phyloP scores from a whole-genome alignment of 1,284 basidiomycete species.

The Trametes sp. region DNA sequence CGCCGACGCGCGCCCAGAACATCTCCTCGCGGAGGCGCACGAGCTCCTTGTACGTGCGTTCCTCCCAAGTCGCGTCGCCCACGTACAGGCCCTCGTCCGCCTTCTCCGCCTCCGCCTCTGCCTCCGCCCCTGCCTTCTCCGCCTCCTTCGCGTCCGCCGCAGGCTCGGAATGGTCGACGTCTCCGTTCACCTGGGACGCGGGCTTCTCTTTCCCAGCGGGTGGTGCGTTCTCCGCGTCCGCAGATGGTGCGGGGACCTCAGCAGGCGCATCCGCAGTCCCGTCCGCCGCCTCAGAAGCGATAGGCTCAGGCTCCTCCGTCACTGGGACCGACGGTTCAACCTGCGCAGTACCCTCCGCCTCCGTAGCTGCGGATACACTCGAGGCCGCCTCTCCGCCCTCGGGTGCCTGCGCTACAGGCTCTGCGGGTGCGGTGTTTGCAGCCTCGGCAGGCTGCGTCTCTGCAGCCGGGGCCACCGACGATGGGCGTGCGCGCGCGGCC shows the following conservation, averaged over 20 bases:
- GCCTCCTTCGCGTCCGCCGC: constrained; percentile 10
- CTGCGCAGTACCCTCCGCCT: constrained; percentile 4
- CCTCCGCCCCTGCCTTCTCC: constrained; percentile 16
- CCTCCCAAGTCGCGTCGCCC: constrained; percentile 85
- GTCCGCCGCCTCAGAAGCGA: neutral
- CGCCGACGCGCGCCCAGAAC: constrained; percentile 88
- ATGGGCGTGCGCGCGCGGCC: constrained; percentile 48
- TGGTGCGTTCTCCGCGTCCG: neutral
- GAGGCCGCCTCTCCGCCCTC: neutral
- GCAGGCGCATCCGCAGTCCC: too few relatives aligned
- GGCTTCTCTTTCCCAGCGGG: neutral
- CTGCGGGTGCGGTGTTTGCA: neutral
- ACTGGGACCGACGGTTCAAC: constrained; percentile 4
- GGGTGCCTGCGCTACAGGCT: neutral
- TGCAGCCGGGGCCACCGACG: constrained; percentile 21
- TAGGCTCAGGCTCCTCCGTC: constrained; percentile 16
- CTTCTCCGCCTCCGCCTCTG: constrained; percentile 22
- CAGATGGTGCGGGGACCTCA: neutral
- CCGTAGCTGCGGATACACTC: neutral
- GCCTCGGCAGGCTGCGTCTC: constrained; percentile 11
- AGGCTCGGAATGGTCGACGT: neutral
- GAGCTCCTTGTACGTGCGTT: constrained; percentile 87
- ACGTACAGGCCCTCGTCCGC: constrained; percentile 43
- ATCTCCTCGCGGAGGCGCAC: constrained; percentile 85
- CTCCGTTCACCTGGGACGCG: constrained; percentile 9